These are phyloP conservation scores for Fusarium sacchari DNA, from an alignment of 2,329 filamentous ascomycete genomes.

Conservation along the genomic window DNA sequence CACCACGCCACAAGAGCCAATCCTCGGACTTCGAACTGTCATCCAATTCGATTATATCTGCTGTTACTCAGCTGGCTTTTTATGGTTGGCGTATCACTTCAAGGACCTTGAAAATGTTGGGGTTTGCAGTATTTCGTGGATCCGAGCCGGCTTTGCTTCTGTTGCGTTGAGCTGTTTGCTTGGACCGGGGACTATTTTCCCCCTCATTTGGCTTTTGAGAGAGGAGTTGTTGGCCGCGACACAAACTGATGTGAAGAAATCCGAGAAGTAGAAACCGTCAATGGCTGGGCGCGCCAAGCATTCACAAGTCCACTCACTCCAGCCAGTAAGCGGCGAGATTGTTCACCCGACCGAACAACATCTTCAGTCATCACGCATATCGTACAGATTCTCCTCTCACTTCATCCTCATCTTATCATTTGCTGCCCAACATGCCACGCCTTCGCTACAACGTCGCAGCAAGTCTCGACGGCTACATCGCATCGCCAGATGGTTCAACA, in stretches of 20 bases:
- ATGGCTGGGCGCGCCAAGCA: not conserved
- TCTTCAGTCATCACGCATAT: not conserved
- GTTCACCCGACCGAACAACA: not conserved
- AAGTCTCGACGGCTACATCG: conserved; percentile 51
- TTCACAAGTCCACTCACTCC: not conserved
- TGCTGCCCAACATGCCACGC: conserved; percentile 15
- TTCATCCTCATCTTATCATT: not conserved
- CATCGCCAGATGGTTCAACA: conserved; percentile 43
- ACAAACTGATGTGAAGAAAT: not conserved
- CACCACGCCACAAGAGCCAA: conserved; percentile 18
- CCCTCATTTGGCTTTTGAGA: conserved; percentile 32
- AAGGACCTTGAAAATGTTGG: conserved; percentile 38
- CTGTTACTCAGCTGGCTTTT: conserved; percentile 20
- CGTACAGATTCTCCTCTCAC: not conserved
- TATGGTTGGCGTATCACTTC: conserved; percentile 42
- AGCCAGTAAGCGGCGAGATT: not conserved
- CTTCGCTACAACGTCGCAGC: conserved; percentile 49
- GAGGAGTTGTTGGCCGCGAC: conserved; percentile 27
- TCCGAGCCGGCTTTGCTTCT: not conserved
- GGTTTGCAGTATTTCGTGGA: conserved; percentile 13
- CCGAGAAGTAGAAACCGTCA: not conserved
- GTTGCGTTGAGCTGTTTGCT: not conserved
- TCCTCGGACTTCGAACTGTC: conserved; percentile 28
- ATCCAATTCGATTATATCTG: conserved; percentile 46
- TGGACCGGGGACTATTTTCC: conserved; percentile 28